Evolutionary conservation across 768 basidiomycete species (phyloP).

Genomic region (Mycena olivaceomarginata): DNA sequence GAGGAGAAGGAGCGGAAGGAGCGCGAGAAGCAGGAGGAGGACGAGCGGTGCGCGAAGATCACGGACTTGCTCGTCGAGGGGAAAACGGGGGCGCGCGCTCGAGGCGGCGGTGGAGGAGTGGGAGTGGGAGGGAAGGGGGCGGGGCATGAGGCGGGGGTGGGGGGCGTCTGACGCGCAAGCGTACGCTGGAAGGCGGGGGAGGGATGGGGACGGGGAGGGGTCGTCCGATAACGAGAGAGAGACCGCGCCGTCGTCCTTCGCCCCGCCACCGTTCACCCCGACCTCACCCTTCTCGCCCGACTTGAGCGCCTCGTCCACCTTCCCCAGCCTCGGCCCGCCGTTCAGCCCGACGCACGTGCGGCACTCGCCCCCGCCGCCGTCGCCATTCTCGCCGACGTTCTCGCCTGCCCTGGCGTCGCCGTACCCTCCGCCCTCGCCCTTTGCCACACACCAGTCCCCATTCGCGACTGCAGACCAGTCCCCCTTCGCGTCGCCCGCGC

Average conservation of each 20-base stretch:
- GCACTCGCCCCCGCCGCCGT: neutral
- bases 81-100: slow-evolving; percentile 79
- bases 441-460: neutral
- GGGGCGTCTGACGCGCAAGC: slow-evolving; percentile 17
- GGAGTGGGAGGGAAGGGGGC: slow-evolving; percentile 61
- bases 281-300: too few species aligned
- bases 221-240: neutral
- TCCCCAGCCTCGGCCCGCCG: too few species aligned
- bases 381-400: neutral
- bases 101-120: slow-evolving; percentile 78
- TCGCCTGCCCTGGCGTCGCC: slow-evolving; percentile 19
- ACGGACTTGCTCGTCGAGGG: slow-evolving; percentile 80
- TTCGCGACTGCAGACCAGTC: neutral
- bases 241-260: neutral
- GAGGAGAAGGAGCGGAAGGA: slow-evolving; percentile 46
- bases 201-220: neutral
- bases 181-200: slow-evolving; percentile 62
- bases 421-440: neutral
- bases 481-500: neutral
- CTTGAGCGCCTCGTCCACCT: too few species aligned
- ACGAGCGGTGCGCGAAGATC: slow-evolving; percentile 80
- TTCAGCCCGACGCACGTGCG: too few species aligned
- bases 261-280: neutral
- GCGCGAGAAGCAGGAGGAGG: slow-evolving; percentile 57
- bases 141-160: neutral